Base-by-base conservation (phyloP, 1,284 basidiomycete species). In the Exobasidium rhododendri region DNA sequence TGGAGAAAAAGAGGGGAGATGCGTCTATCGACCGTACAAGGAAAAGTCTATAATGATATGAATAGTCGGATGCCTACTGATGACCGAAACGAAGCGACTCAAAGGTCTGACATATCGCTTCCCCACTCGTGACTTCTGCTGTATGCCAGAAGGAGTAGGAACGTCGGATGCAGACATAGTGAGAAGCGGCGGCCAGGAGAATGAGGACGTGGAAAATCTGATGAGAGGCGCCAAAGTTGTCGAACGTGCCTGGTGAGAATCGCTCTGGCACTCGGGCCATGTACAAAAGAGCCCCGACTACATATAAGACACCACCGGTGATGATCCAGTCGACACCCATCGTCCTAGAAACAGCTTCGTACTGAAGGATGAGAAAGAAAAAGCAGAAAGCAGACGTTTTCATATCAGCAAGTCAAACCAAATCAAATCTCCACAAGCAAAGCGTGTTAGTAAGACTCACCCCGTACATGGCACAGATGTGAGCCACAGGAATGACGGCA, bases 151-250 rank as follows among this genome's bases (percentile, higher is more conserved):
- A 78, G 3, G 64, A 63, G 45, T 78, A 78, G 10, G 70, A 69
- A 6, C 69, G 62, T 6, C 76, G 59, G 14, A 79, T 54, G 0
- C 61, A 63, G 10, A 75, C 49, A 81, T 90, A 92, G 78, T 92
- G 90, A 40, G 86, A 84, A 64, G 89, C 82, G 11, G 89, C 90
- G 1, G 90, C 92, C 26, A 86, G 79, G 50, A 94, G 83, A 28
- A 94, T 91, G 75, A 86, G 88, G 68, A 86, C 76, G 77, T 94
- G 92, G 81, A 96, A 94, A 73, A 93, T 89, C 80, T 83, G 81
- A 82, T 93, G 91, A 31, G 88, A 91, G 0, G 88, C 85, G 59
- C 88, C 86, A 69, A 92, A 84, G 75, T 85, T 85, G 81, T 94
- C 91, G 75, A 92, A 92, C 66, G 81, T 85, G 56, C 91, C 91